A percentile compares a stretch with the other conserved stretches of the same genome.
phyloP scores from a whole-genome alignment of 306 rosid species.

The Adenanthera pavonina region DNA sequence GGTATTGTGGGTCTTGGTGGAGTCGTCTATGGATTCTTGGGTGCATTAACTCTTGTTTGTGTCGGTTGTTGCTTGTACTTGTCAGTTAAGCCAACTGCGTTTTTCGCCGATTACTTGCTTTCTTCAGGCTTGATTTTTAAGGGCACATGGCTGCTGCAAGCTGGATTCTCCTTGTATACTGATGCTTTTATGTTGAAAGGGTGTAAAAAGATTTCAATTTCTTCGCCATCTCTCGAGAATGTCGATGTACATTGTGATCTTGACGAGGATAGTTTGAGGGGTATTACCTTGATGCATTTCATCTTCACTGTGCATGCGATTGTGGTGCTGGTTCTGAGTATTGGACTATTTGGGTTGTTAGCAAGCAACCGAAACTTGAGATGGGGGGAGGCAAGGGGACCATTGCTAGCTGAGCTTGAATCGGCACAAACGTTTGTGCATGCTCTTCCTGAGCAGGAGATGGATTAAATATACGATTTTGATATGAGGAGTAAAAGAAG shows the following conservation, averaged over 20 bases:
- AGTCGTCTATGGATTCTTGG: constrained; percentile 60
- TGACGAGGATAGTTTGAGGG: constrained; percentile 74
- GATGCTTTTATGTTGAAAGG: constrained; percentile 75
- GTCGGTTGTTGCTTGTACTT: constrained; percentile 66
- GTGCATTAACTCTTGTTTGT: constrained; percentile 64
- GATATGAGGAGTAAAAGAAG: background rate
- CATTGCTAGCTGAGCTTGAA: constrained; percentile 60
- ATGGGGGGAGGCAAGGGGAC: constrained; percentile 60
- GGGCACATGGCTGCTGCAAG: constrained; percentile 85
- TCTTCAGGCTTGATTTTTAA: constrained; percentile 73
- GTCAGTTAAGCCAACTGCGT: constrained; percentile 64
- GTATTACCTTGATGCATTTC: constrained; percentile 69
- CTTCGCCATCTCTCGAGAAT: constrained; percentile 38
- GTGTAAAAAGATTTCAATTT: constrained; percentile 57
- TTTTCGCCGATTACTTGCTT: constrained; percentile 77
- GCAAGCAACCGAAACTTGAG: constrained; percentile 51
- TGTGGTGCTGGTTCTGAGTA: constrained; percentile 54
- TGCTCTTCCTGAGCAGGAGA: constrained; percentile 53
- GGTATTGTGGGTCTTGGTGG: constrained; percentile 68
- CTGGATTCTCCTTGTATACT: constrained; percentile 72
- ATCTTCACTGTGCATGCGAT: constrained; percentile 71
- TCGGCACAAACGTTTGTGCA: constrained; percentile 42
- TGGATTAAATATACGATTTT: constrained; percentile 54
- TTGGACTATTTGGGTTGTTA: constrained; percentile 60
- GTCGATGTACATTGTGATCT: constrained; percentile 75